phyloP scores from a whole-genome alignment of 768 basidiomycete genomes.

The Leccinum rimulosum region DNA sequence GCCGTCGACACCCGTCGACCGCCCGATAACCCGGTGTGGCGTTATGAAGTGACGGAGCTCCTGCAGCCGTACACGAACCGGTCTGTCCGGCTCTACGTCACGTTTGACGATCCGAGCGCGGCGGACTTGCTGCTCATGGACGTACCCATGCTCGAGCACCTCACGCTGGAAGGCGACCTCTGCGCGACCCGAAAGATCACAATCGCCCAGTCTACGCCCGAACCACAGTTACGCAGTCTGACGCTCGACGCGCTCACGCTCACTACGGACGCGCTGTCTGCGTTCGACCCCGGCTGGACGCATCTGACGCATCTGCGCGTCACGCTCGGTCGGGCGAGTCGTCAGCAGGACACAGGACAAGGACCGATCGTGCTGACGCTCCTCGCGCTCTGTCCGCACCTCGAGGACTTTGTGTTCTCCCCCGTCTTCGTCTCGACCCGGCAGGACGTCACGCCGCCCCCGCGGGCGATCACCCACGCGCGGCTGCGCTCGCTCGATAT shows the following conservation, averaged over 20 bases:
- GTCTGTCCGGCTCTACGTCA: constrained; percentile 9
- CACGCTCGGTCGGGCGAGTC: neutral
- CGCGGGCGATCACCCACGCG: constrained; percentile 10
- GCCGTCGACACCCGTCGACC: constrained; percentile 16
- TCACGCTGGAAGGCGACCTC: constrained; percentile 14
- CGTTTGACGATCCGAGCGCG: constrained; percentile 8
- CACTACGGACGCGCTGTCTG: neutral
- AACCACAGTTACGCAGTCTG: constrained; percentile 13
- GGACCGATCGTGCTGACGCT: constrained; percentile 6
- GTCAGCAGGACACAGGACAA: neutral
- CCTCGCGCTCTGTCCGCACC: constrained; percentile 20
- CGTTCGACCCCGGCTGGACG: constrained; percentile 14
- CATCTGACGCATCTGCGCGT: constrained; percentile 16
- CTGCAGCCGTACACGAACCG: constrained; percentile 20
- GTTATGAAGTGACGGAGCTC: constrained; percentile 21
- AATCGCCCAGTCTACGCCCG: constrained; percentile 6
- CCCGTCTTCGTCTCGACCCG: constrained; percentile 6
- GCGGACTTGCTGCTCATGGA: constrained; percentile 17
- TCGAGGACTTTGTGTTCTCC: constrained; percentile 10
- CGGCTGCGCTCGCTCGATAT: constrained; percentile 13
- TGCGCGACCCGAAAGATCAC: constrained; percentile 3
- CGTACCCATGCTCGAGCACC: constrained; percentile 18
- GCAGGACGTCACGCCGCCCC: neutral
- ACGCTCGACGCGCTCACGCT: constrained; percentile 5
- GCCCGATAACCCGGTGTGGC: constrained; percentile 19